Evolutionary conservation across 2,329 filamentous ascomycete species (phyloP).

Genomic region (Chaetomium sp.): DNA sequence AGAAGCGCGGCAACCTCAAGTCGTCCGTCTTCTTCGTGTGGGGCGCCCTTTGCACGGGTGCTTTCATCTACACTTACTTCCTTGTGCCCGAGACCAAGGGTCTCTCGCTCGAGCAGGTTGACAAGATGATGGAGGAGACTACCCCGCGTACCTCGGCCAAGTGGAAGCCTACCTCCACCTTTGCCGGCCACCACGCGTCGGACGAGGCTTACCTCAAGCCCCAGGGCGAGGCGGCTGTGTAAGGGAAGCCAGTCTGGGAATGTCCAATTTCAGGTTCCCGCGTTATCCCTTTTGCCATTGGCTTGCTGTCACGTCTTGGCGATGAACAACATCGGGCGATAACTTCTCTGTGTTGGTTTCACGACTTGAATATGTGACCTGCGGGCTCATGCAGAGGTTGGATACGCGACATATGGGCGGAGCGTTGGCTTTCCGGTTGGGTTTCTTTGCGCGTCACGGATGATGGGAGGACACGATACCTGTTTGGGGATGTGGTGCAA

Average conservation of each 20-base stretch:
- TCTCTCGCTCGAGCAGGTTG: slow-evolving; percentile 70
- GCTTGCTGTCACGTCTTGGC: slow-evolving; percentile 2
- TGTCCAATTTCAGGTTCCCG: background rate
- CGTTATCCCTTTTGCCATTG: background rate
- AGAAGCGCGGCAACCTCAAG: slow-evolving; percentile 56
- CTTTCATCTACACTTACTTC: slow-evolving; percentile 64
- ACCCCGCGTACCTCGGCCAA: slow-evolving; percentile 68
- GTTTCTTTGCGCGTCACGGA: background rate
- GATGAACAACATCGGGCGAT: slow-evolving; percentile 1
- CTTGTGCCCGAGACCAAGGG: slow-evolving; percentile 70
- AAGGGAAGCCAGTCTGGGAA: background rate
- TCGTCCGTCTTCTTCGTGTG: slow-evolving; percentile 71
- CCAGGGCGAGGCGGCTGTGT: slow-evolving; percentile 6
- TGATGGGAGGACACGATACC: slow-evolving; percentile 2
- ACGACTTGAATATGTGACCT: too few relatives aligned
- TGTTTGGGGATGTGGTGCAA: slow-evolving; percentile 3
- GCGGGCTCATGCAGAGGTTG: background rate
- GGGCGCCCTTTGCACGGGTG: slow-evolving; percentile 58
- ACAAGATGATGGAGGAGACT: slow-evolving; percentile 84
- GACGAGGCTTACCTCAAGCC: slow-evolving; percentile 13
- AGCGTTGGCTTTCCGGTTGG: too few relatives aligned
- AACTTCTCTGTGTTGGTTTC: background rate
- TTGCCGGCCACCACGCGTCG: slow-evolving; percentile 37
- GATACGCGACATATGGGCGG: background rate
- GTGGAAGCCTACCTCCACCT: slow-evolving; percentile 69